phyloP scores from a whole-genome alignment of 2,329 filamentous ascomycete species.

The Cladosporium cucumerinum region DNA sequence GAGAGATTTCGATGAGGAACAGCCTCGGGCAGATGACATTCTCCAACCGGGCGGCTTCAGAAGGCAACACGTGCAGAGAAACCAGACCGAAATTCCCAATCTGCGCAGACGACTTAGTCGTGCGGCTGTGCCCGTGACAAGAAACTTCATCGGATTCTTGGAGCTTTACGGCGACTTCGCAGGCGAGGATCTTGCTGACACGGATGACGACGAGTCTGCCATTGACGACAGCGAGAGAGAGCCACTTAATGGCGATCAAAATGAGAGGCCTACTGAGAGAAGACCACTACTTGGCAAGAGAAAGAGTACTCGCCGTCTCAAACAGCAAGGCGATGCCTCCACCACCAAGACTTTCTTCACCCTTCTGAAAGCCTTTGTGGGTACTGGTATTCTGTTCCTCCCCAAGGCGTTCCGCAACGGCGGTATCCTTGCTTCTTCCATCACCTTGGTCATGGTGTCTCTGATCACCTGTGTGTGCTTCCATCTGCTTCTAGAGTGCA shows the following conservation, averaged over 20 bases:
- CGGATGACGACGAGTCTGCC: constrained; percentile 51
- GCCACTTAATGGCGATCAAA: constrained; percentile 50
- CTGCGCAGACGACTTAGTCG: constrained; percentile 38
- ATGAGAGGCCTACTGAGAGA: constrained; percentile 51
- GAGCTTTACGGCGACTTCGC: constrained; percentile 75
- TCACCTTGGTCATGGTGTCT: constrained; percentile 64
- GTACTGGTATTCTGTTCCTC: constrained; percentile 78
- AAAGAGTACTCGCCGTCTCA: constrained; percentile 48
- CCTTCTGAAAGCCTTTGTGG: constrained; percentile 72
- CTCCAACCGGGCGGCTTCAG: constrained; percentile 53
- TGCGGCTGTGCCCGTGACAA: constrained; percentile 55
- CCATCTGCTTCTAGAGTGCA: constrained; percentile 66
- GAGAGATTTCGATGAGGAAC: constrained; percentile 30
- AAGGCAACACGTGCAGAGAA: constrained; percentile 48
- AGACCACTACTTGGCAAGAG: constrained; percentile 60
- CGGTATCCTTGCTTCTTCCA: constrained; percentile 69
- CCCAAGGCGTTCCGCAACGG: constrained; percentile 78
- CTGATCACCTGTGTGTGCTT: constrained; percentile 68
- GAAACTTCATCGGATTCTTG: constrained; percentile 71
- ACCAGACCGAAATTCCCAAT: constrained; percentile 33
- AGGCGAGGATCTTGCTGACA: constrained; percentile 63
- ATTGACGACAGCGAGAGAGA: constrained; percentile 56
- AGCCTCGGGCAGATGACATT: constrained; percentile 44
- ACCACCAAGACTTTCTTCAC: constrained; percentile 76
- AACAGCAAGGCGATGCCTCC: constrained; percentile 59